Evolutionary conservation across 306 rosid species (phyloP), one percentile per base, ranked within the genome.

Genomic region (Heteromeles arbutifolia): DNA sequence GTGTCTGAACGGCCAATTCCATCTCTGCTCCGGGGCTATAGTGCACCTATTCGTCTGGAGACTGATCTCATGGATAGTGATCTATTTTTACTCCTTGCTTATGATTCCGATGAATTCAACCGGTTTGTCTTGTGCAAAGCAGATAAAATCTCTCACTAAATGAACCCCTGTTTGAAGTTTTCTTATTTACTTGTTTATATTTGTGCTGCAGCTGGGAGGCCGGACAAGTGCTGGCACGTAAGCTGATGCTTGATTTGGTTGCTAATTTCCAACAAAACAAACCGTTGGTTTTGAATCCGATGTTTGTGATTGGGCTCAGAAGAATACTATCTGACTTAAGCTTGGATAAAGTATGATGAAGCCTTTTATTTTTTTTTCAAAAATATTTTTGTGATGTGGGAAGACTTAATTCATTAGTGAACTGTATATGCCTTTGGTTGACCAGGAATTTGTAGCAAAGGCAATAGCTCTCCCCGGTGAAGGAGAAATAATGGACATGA

Each of bases 401-500:
- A 19, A 75, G 59, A 14, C 32, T 68, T 45, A 78, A 67, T 75
- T 41, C 65, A 69, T 61, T 71, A 63, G 76, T 75, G 63, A 64
- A 64, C 45, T 52, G 72, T 4, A 57, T n/a, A 66, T 43, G 75
- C 71, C 68, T 82, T 70, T 78, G 72, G 17, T 77, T 48, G 41
- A 78, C 43, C 76, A 96, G 99, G 99, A 96, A 82, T 96, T 96
- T 78, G 84, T 96, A 70, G 96, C 99, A 3, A 96, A 87, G 85
- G 97, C 98, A n/a, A 82, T 92, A 70, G 90, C 98, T 65, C 87
- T 96, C n/a, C 99, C 99, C 13, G 97, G 99, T 10, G 99, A 85
- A 82, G 98, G 97, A 69, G 99, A 96, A 82, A 90, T 96, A 89
- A 96, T 96, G 99, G 99, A 96, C 81, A 75, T 96, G 91, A 92